These are phyloP conservation scores for Psilocybe azurescens DNA, from an alignment of 768 basidiomycete species.

Conservation along the genomic window DNA sequence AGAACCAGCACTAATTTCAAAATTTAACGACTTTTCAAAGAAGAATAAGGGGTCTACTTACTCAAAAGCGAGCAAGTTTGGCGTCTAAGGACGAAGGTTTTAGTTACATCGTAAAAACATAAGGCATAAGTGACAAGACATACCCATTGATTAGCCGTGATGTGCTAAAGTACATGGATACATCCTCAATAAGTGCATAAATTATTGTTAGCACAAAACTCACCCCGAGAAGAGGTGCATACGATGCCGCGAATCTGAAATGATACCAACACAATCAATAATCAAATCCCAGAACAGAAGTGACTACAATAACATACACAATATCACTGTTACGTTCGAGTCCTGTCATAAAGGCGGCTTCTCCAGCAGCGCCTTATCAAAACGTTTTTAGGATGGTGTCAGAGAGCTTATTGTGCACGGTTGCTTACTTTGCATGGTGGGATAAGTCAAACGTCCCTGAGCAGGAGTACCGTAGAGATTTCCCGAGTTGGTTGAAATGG, in stretches of 20 bases:
- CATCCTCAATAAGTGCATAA: background rate
- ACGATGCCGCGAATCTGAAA: slow-evolving; percentile 58
- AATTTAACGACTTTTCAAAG: background rate
- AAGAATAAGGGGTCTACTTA: slow-evolving; percentile 30
- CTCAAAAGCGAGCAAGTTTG: slow-evolving; percentile 67
- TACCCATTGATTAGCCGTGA: slow-evolving; percentile 61
- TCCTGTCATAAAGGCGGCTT: slow-evolving; percentile 74
- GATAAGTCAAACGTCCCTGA: slow-evolving; percentile 55
- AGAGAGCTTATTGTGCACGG: background rate
- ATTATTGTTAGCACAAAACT: slow-evolving; percentile 12
- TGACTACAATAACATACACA: slow-evolving; percentile 24
- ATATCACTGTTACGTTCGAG: slow-evolving; percentile 54
- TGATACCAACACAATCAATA: no score
- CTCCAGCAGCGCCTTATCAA: slow-evolving; percentile 50
- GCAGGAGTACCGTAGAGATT: slow-evolving; percentile 50
- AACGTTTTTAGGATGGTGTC: background rate
- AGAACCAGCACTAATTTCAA: slow-evolving; percentile 44
- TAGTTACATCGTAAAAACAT: background rate
- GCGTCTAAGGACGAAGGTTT: slow-evolving; percentile 42
- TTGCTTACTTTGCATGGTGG: slow-evolving; percentile 57
- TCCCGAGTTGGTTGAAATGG: slow-evolving; percentile 56
- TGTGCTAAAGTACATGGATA: slow-evolving; percentile 41
- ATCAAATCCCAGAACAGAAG: background rate
- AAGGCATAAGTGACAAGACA: slow-evolving; percentile 5
- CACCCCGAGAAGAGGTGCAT: slow-evolving; percentile 61